Base-by-base conservation (phyloP, 495 filamentous ascomycete genomes). In the Thermothielavioides terrestris region DNA sequence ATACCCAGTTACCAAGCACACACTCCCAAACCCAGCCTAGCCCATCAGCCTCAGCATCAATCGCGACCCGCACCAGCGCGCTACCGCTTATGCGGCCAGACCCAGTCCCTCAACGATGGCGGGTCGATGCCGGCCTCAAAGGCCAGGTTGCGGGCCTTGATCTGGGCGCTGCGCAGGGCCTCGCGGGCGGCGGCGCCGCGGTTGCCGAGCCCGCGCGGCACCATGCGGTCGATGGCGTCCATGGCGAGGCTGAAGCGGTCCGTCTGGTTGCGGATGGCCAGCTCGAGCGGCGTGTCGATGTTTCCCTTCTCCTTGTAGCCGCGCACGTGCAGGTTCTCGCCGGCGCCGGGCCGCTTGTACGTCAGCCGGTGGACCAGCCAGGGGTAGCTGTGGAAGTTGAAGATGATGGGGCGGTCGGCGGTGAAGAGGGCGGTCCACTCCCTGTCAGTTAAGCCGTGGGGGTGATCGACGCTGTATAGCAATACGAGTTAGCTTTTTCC, bases 321-420 rank as follows among this genome's bases (percentile, higher is more conserved):
- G 21, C 80, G 69, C n/a, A 86, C 83, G 56, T 84, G 81, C 43
- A 86, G 59, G 62, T 83, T 80, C 54, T 79, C 75, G 28, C 35
- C n/a, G 45, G 73, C 74, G 12, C 80, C 81, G 0, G 76, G 76
- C 0, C 82, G 79, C 68, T 82, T 82, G 68, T 86, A 86, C 1
- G 81, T 81, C 48, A 88, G 62, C 22, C 83, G 73, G 67, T 86
- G 82, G 32, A 88, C 77, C 55, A 86, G 73, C 81, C 81, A 88
- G 2, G 84, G 84, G 65, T 88, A 86, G 15, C 76, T 80, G 68
- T 88, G 83, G 77, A 86, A 86, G 70, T 86, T 86, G 77, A 88
- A 86, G 55, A 86, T 77, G 62, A 85, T 72, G 28, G 83, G 83
- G 50, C 72, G 79, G 70, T 85, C 68, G 18, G 68, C 65, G 1